These are phyloP conservation scores for Backusella mclennaniae DNA, from an alignment of 192 early-diverging fungal genomes.

Conservation along the genomic window DNA sequence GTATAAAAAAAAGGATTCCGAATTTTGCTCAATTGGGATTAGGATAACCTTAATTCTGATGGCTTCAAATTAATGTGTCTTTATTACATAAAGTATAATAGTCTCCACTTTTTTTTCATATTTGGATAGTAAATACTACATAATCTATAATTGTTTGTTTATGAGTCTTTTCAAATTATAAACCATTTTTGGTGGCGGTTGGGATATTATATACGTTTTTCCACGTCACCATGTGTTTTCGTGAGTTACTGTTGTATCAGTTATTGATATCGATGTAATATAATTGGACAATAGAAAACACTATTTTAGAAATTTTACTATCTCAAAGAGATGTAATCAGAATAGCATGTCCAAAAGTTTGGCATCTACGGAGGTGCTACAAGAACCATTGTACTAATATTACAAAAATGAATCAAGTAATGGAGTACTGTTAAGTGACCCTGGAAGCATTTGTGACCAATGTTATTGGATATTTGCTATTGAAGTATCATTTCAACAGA, in stretches of 20 bases:
- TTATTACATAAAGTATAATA: no score
- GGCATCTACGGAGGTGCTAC: neutral
- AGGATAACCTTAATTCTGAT: neutral
- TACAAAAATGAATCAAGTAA: neutral
- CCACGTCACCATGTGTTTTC: neutral
- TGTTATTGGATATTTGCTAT: neutral
- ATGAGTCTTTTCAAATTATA: neutral
- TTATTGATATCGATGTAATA: neutral
- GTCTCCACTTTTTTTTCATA: no score
- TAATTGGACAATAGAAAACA: constrained; percentile 2
- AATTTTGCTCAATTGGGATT: neutral
- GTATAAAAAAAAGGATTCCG: neutral
- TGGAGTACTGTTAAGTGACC: neutral
- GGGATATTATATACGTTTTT: neutral
- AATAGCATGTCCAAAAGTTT: neutral
- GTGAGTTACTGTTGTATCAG: neutral
- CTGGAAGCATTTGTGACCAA: neutral
- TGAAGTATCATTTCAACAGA: neutral
- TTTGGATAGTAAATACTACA: no score
- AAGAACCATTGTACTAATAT: neutral
- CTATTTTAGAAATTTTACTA: neutral
- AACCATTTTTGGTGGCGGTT: neutral
- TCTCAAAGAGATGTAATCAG: neutral
- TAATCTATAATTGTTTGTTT: neutral
- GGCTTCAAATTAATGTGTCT: neutral